Base-by-base conservation (phyloP, 2,329 filamentous ascomycete genomes). In the Colletotrichum liriopes region DNA sequence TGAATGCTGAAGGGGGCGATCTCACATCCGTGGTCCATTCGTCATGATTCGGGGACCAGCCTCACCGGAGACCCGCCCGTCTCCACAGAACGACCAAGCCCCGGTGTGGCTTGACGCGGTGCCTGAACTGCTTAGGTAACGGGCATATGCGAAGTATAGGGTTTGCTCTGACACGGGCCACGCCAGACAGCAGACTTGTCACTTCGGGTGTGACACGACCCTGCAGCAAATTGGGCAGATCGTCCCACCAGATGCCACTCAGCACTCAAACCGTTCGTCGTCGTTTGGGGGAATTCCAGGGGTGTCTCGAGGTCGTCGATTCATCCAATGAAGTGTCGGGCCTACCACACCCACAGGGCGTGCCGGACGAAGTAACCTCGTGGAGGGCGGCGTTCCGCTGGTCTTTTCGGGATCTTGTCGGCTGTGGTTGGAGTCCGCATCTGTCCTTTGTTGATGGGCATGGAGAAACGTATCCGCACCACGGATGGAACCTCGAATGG, bases 21-120 rank as follows among this genome's bases (percentile, higher is more conserved):
- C 26, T 43, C 56, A 68, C 58, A 41, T 49, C 59, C 45, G 32
- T 67, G 37, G 65, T 64, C 65, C 32, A 65, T 51, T 69, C 70
- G 70, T 72, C 70, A 72, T 70, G 65, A 72, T 70, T 72, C 32
- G 59, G 43, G 47, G 47, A 41, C 41, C 32, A 69, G 66, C 70
- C 54, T 41, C 59, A 49, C 18, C n/a, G 37, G n/a, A 29, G 47
- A 51, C 41, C 61, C 61, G 32, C 16, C 23, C 1, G 18, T 20
- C 58, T 29, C 52, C 70, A 60, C 37, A 68, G 23, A 23, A 68
- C 70, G 65, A 70, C 70, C 62, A 70, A 70, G 65, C 59, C 52
- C 43, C 43, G 20, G n/a, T 70, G 69, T 72, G 65, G 65, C 65
- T 69, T 65, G 23, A 29, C 20, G 37, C 26, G 9, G 12, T 45